These are phyloP conservation scores for Carex arenaria DNA, from an alignment of 202 grass and related monocot species.

Conservation along the genomic window DNA sequence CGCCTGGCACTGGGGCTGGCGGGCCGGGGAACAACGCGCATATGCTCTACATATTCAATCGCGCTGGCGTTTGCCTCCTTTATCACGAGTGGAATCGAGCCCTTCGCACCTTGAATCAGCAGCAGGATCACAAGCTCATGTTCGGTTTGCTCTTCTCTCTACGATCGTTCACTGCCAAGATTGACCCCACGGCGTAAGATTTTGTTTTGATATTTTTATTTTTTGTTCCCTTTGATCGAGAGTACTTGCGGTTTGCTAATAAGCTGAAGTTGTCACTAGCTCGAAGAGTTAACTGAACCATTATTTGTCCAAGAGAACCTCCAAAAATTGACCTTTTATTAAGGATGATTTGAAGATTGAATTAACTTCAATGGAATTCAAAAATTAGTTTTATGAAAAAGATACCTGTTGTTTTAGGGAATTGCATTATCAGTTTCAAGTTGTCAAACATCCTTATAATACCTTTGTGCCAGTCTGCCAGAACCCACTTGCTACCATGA, in stretches of 20 bases:
- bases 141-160: conserved; percentile 98
- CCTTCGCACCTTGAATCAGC: conserved; percentile 60
- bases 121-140: conserved; percentile 97
- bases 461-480: too few species aligned
- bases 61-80: conserved; percentile 81
- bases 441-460: neutral
- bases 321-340: neutral
- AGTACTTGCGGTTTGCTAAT: neutral
- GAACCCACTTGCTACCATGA: too few species aligned
- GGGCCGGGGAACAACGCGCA: conserved; percentile 66
- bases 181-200: conserved; percentile 69
- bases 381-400: neutral
- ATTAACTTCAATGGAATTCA: neutral
- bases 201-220: neutral
- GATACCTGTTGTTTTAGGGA: neutral
- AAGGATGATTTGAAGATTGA: neutral
- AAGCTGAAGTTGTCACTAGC: too few species aligned
- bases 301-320: neutral
- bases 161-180: conserved; percentile 90
- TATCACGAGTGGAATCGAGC: conserved; percentile 97
- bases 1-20: conserved; percentile 62
- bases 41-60: conserved; percentile 93
- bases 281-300: neutral
- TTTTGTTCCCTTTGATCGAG: neutral
- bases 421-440: neutral